Conservation (phyloP, 257 asterid species). For the Nicotiana noctiflora region DNA sequence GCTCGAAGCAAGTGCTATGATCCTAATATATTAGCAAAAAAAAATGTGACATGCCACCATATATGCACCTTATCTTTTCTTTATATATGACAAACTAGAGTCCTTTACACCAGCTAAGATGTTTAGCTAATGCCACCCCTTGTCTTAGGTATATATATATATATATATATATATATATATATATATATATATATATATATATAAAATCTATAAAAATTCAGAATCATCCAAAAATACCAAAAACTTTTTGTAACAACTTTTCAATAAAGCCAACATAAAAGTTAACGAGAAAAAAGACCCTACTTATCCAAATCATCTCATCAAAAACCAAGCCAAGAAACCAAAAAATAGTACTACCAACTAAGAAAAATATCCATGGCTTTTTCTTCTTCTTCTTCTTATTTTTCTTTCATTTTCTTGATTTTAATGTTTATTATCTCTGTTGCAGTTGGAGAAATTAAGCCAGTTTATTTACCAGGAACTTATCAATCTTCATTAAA, state of each 20-base stretch:
- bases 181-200: too few species aligned
- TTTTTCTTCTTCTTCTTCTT: neutral
- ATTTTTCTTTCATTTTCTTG: constrained; percentile 23
- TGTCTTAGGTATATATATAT: neutral
- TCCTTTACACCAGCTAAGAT: neutral
- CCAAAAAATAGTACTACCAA: neutral
- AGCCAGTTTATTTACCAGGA: constrained; percentile 42
- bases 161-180: too few species aligned
- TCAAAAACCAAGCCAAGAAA: neutral
- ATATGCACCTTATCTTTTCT: neutral
- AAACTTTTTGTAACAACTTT: neutral
- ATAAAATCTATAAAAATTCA: neutral
- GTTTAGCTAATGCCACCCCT: neutral
- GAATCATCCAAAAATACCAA: neutral
- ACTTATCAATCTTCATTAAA: constrained; percentile 34
- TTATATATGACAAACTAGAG: neutral
- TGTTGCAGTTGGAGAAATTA: constrained; percentile 21
- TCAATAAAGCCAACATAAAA: neutral
- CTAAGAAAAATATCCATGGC: constrained; percentile 17
- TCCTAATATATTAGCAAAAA: neutral
- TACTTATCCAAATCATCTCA: neutral
- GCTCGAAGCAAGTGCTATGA: neutral
- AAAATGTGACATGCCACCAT: neutral
- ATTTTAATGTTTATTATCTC: constrained; percentile 21
- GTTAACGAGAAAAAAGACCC: neutral